phyloP scores from a whole-genome alignment of 2,329 filamentous ascomycete genomes.

The Macroventuria anomochaeta region DNA sequence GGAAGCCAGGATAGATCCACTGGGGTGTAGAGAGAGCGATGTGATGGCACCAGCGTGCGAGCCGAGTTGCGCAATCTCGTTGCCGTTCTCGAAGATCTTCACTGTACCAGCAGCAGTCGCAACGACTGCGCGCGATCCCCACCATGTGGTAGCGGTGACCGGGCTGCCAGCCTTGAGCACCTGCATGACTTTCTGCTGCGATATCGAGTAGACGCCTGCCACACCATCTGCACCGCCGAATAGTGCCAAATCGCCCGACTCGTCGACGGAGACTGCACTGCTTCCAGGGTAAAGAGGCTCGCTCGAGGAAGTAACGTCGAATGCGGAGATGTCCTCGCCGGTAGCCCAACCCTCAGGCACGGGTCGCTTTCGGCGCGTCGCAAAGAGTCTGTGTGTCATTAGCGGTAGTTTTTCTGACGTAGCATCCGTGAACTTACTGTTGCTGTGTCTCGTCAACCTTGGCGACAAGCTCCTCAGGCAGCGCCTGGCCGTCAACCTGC shows the following conservation, averaged over 20 bases:
- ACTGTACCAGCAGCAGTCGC: slow-evolving; percentile 78
- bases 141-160: slow-evolving; percentile 72
- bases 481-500: slow-evolving; percentile 82
- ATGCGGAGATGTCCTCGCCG: slow-evolving; percentile 70
- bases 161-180: slow-evolving; percentile 68
- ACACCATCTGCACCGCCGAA: slow-evolving; percentile 77
- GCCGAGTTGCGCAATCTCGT: slow-evolving; percentile 71
- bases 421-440: slow-evolving; percentile 62
- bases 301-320: slow-evolving; percentile 60
- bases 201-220: slow-evolving; percentile 79
- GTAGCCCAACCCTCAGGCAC: slow-evolving; percentile 86
- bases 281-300: slow-evolving; percentile 67
- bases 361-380: slow-evolving; percentile 86
- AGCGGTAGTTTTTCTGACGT: slow-evolving; percentile 17
- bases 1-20: slow-evolving; percentile 81
- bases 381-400: slow-evolving; percentile 70
- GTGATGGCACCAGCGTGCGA: slow-evolving; percentile 84
- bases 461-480: slow-evolving; percentile 73
- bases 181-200: slow-evolving; percentile 75
- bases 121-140: slow-evolving; percentile 71
- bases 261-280: slow-evolving; percentile 64
- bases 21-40: slow-evolving; percentile 80
- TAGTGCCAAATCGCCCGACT: slow-evolving; percentile 69
- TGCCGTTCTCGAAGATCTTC: slow-evolving; percentile 77
- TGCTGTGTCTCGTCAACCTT: slow-evolving; percentile 82